Evolutionary conservation across 1,284 basidiomycete species (phyloP).

Genomic region (Leccinum subrobustum): DNA sequence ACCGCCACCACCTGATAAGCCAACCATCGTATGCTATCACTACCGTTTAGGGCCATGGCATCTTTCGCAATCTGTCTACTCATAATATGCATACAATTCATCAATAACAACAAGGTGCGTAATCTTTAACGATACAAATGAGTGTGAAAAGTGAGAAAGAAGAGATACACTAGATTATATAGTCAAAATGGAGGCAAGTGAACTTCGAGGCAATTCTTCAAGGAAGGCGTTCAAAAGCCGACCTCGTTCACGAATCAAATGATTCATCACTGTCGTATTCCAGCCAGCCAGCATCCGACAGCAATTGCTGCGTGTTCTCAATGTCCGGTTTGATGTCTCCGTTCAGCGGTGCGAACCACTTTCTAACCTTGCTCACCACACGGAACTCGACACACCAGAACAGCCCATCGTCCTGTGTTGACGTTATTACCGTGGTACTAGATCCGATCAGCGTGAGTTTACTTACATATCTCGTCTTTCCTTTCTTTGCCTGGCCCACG

Average conservation of each 20-base stretch:
- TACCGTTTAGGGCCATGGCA: too few relatives aligned
- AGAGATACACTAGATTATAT: not conserved
- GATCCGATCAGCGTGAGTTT: not conserved
- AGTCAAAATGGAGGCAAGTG: not conserved
- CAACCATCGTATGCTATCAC: not conserved
- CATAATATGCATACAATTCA: not conserved
- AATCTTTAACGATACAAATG: constrained; percentile 11
- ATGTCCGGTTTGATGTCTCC: constrained; percentile 64
- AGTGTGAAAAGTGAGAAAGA: not conserved
- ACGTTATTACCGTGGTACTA: not conserved
- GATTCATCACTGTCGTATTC: constrained; percentile 4
- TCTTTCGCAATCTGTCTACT: not conserved
- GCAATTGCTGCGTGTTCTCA: constrained; percentile 37
- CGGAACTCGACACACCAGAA: constrained; percentile 51
- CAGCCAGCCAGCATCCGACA: constrained; percentile 37
- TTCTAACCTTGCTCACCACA: constrained; percentile 41
- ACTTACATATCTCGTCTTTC: constrained; percentile 46
- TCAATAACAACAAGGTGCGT: constrained; percentile 1
- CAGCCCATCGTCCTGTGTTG: constrained; percentile 42
- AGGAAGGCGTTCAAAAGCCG: not conserved
- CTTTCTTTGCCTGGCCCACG: constrained; percentile 42
- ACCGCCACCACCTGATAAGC: constrained; percentile 15
- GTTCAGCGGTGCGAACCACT: constrained; percentile 57
- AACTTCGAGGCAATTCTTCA: not conserved
- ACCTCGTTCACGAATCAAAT: not conserved